Evolutionary conservation across 805 yeast species (phyloP), one percentile per base, ranked within the genome.

Genomic region (Sugiyamaella qingdaonensis): DNA sequence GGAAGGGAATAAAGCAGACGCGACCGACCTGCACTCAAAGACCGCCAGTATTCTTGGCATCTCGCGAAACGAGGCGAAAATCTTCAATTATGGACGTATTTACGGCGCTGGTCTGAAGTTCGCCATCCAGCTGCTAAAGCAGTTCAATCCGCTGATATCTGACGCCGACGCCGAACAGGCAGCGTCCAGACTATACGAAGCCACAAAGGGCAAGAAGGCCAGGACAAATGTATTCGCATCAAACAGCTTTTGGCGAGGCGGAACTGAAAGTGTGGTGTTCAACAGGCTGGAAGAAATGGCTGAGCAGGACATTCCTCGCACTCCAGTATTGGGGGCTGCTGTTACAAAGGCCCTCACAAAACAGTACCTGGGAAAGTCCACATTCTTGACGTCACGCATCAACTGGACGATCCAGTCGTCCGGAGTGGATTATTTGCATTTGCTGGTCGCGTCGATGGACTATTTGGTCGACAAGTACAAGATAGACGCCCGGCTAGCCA

Each of bases 341-440:
- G 89, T 94, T 46, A 94, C 99, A 0, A 81, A 81, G 54, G 96
- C 98, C 0, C 73, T 94, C 54, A 78, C 79, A 60, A 78, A 79
- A 42, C 73, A 74, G 50, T 84, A 92, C 66, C 74, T 94, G 60
- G 72, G 80, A 36, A 80, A 80, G 57, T 73, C 81, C 0, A 61
- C 55, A 16, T 94, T 85, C 65, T 70, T 94, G 58, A 94, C 99
- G 0, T 89, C 97, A 1, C 72, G 99, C 62, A 85, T 91, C 58
- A 94, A 94, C 64, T 94, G 99, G 99, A 88, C 97, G 0, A 94
- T 94, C 65, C 99, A 94, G 68, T 88, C 97, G 19, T 88, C 97
- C 1, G 99, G 99, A 35, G 99, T 95, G 16, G 99, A 94, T 67
- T 94, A 95, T 64, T 74, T 94, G 49, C 99, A 94, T 66, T 67